Conservation (phyloP, 2,329 filamentous ascomycete genomes). For the Aspergillus sp. region DNA sequence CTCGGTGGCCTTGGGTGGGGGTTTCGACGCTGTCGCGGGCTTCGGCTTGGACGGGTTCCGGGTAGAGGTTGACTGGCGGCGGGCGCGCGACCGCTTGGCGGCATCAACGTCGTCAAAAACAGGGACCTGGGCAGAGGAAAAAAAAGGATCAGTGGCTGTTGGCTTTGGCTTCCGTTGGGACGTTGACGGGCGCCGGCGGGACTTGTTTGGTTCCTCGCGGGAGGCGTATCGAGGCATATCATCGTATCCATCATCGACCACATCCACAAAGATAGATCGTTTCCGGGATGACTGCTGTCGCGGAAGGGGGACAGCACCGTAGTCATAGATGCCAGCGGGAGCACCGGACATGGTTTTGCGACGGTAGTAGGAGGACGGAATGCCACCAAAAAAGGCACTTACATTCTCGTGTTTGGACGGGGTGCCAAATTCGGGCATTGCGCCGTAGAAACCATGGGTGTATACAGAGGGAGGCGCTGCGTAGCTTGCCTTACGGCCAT, state of each 20-base stretch:
- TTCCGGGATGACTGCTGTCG: constrained; percentile 42
- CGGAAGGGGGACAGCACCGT: constrained; percentile 10
- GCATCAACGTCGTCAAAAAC: constrained; percentile 55
- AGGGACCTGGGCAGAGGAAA: constrained; percentile 55
- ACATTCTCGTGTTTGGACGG: constrained; percentile 63
- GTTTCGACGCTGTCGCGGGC: constrained; percentile 32
- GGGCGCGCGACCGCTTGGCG: constrained; percentile 50
- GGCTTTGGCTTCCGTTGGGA: constrained; percentile 44
- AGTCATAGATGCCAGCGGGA: constrained; percentile 23
- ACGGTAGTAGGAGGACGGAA: constrained; percentile 38
- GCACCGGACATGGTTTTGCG: constrained; percentile 49
- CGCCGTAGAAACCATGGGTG: constrained; percentile 48
- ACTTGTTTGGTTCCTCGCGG: constrained; percentile 42
- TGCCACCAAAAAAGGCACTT: constrained; percentile 58
- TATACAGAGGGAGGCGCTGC: constrained; percentile 43
- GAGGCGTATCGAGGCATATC: constrained; percentile 47
- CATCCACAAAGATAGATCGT: constrained; percentile 58
- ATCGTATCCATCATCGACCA: constrained; percentile 56
- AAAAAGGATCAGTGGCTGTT: constrained; percentile 51
- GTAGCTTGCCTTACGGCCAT: constrained; percentile 60
- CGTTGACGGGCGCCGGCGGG: constrained; percentile 28
- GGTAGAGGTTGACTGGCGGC: constrained; percentile 55
- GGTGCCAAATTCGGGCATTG: constrained; percentile 50
- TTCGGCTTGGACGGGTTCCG: constrained; percentile 47
- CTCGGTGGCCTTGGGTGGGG: constrained; percentile 57